Conservation (phyloP, 495 filamentous ascomycete genomes). For the Neurospora sp. region DNA sequence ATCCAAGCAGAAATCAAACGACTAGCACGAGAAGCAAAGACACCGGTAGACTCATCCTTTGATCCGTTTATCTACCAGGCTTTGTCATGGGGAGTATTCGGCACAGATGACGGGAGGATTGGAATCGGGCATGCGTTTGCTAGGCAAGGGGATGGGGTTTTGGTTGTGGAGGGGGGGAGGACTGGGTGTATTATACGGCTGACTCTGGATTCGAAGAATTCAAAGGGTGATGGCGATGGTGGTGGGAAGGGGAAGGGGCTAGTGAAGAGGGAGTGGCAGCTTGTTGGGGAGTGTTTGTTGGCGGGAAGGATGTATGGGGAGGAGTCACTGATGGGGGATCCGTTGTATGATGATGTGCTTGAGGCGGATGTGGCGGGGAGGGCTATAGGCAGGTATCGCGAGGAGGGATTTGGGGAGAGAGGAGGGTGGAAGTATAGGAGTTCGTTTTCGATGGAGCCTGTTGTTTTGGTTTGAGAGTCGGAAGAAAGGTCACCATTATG, state of each 20-base stretch:
- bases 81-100: neutral
- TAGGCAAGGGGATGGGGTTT: neutral
- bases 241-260: neutral
- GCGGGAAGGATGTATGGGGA: neutral
- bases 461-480: neutral
- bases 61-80: neutral
- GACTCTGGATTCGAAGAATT: too few species aligned
- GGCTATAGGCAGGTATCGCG: neutral
- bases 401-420: neutral
- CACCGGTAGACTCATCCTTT: neutral
- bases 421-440: neutral
- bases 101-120: neutral
- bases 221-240: neutral
- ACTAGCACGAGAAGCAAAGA: neutral
- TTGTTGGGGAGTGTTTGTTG: neutral
- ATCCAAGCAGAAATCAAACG: neutral
- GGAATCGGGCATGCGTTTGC: neutral
- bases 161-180: neutral
- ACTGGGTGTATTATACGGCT: too few species aligned
- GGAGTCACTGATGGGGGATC: neutral
- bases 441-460: neutral
- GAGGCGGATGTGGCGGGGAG: neutral
- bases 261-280: neutral
- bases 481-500: neutral
- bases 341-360: neutral